Evolutionary conservation across 306 rosid species (phyloP).

Genomic region (Gastrolobium bilobum): DNA sequence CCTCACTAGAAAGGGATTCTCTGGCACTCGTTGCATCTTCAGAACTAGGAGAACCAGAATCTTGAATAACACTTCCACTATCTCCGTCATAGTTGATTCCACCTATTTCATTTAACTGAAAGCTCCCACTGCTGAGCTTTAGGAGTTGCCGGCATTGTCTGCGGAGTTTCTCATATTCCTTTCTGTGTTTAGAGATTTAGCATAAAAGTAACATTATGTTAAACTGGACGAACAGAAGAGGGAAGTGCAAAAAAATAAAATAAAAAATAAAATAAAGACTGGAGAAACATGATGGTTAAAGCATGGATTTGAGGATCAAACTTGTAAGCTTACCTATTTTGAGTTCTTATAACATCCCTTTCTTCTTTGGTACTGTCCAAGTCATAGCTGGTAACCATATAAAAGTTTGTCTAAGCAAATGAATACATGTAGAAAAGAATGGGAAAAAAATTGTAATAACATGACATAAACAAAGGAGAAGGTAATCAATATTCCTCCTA

Average conservation of each 20-base stretch:
- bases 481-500: conserved; percentile 20
- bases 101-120: conserved; percentile 66
- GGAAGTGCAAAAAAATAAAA: conserved; percentile 19
- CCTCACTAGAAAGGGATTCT: conserved; percentile 94
- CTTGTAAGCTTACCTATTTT: conserved; percentile 70
- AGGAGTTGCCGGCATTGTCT: conserved; percentile 77
- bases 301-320: conserved; percentile 29
- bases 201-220: conserved; percentile 36
- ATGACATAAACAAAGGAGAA: conserved; percentile 20
- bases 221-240: conserved; percentile 32
- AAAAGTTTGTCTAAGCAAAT: conserved; percentile 21
- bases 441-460: neutral
- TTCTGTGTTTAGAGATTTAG: conserved; percentile 68
- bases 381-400: conserved; percentile 73
- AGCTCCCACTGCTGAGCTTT: conserved; percentile 64
- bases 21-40: conserved; percentile 93
- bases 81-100: conserved; percentile 69
- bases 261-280: conserved; percentile 13
- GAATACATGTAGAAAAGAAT: neutral
- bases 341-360: conserved; percentile 70
- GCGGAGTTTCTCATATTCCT: conserved; percentile 85
- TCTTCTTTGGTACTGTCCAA: conserved; percentile 85
- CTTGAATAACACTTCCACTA: conserved; percentile 62
- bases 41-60: conserved; percentile 87
- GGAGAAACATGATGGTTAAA: conserved; percentile 34